Base-by-base conservation (phyloP, 1,284 basidiomycete species). In the Leccinum huronense region DNA sequence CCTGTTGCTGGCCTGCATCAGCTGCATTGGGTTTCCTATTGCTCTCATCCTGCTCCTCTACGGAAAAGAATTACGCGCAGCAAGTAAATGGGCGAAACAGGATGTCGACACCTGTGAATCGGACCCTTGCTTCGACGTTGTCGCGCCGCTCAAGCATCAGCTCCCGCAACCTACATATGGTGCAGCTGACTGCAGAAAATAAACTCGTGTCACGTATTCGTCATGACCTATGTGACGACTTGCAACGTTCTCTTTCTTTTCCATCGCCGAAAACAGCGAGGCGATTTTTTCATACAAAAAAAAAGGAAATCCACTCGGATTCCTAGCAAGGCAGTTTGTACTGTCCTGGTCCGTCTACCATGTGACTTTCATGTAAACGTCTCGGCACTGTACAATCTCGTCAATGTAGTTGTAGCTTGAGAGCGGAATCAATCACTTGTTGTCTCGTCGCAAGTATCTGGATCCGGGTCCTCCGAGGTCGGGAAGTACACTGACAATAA, bases 71-170 rank as follows among this genome's bases (percentile, higher is more conserved):
- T 27, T 73, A 23, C 71, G 71, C 5, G 59, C 65, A 19, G 64
- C 66, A 40, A 72, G 73, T 57, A 63, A 51, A 57, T 73, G 70
- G 71, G 68, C 69, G 16, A 74, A 73, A 53, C 70, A 71, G 36
- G 69, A 69, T 14, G 42, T 56, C 7, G 67, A 65, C 3, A 3
- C 38, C 23, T 38, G 48, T 38, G 61, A 59, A 55, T 19, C 59
- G 1, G 16, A 13, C 10, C 27, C 66, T 30, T 58, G 51, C 51
- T 36, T 64, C 11, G 51, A 59, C 10, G 55, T 23, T 31, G 40
- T 31, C 30, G 54, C 72, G 31, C 68, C 65, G 8, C 61, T 72
- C 9, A 63, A 68, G 45, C 48, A 9, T 9, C 62, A 63, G 40
- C 9, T 40, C 6, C 60, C 61, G 7, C 66, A 64, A 51, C 51